Evolutionary conservation across 2,329 filamentous ascomycete species (phyloP).

Genomic region (Colletotrichum truncatum): DNA sequence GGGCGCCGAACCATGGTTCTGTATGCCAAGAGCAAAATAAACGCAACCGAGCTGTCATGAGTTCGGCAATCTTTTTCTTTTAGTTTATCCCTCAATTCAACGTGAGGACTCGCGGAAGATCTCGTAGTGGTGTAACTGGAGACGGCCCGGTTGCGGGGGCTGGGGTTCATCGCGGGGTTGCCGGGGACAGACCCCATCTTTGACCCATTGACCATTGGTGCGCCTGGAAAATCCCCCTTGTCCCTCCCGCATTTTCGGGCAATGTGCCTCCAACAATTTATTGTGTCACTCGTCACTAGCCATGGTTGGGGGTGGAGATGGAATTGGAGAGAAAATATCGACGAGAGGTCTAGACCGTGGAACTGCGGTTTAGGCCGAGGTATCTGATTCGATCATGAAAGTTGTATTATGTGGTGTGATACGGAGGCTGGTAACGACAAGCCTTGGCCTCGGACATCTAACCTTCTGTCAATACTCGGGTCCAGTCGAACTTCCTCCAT

Average conservation of each 20-base stretch:
- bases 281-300: not conserved
- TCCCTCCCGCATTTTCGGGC: conserved; percentile 22
- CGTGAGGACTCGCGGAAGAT: conserved; percentile 17
- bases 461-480: conserved; percentile 61
- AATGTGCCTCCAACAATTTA: conserved; percentile 9
- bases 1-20: not conserved
- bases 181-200: conserved; percentile 17
- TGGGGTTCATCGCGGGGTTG: conserved; percentile 15
- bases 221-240: conserved; percentile 21
- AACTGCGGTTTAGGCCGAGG: not conserved
- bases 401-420: not conserved
- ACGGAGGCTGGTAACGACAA: not conserved
- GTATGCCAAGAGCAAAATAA: conserved; percentile 7
- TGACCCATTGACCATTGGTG: conserved; percentile 21
- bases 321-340: not conserved
- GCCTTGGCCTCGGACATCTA: not conserved
- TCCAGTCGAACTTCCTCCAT: conserved; percentile 96
- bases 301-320: not conserved
- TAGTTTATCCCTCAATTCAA: not conserved
- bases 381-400: not conserved
- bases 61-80: conserved; percentile 16
- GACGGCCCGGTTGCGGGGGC: conserved; percentile 9
- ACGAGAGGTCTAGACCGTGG: not conserved
- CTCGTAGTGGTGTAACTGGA: not conserved
- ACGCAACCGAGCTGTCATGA: conserved; percentile 15